Conservation (phyloP, 108 stramenopile species). For the Bacterosira constricta region DNA sequence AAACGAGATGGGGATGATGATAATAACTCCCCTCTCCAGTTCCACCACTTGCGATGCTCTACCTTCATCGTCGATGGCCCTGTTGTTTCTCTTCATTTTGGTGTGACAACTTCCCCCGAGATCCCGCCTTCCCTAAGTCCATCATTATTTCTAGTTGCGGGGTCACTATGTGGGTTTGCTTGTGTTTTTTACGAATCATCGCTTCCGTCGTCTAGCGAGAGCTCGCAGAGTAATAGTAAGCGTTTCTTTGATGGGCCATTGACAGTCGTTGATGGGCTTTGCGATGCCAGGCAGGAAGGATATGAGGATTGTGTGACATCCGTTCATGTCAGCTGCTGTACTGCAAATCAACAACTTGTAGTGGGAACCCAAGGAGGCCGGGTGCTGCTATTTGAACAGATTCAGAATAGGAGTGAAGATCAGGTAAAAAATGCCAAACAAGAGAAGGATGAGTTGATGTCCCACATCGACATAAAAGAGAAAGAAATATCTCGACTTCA, state of each 20-base stretch:
- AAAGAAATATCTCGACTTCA: slow-evolving; percentile 16
- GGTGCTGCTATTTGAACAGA: slow-evolving; percentile 28
- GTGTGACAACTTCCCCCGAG: background rate
- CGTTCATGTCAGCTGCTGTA: slow-evolving; percentile 17
- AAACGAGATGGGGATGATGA: background rate
- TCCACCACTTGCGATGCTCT: slow-evolving; percentile 12
- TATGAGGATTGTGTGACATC: slow-evolving; percentile 43
- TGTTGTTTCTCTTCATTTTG: slow-evolving; percentile 43
- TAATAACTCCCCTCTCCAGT: background rate
- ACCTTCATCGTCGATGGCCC: slow-evolving; percentile 48
- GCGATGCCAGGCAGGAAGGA: slow-evolving; percentile 17
- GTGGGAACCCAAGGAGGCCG: slow-evolving; percentile 42
- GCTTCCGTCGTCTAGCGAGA: background rate
- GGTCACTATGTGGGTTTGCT: slow-evolving; percentile 51
- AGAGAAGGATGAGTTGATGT: background rate
- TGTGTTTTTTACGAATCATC: slow-evolving; percentile 43
- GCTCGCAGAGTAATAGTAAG: background rate
- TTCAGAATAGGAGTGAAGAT: background rate
- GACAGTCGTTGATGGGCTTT: slow-evolving; percentile 42
- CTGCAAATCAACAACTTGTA: slow-evolving; percentile 4
- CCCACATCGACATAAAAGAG: background rate
- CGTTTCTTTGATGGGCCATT: slow-evolving; percentile 39
- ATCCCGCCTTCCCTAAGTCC: background rate
- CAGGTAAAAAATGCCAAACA: background rate
- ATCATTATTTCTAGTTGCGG: slow-evolving; percentile 35